Evolutionary conservation across 1,284 basidiomycete species (phyloP), one percentile per base, ranked within the genome.

Genomic region (Moesziomyces globuligerus): DNA sequence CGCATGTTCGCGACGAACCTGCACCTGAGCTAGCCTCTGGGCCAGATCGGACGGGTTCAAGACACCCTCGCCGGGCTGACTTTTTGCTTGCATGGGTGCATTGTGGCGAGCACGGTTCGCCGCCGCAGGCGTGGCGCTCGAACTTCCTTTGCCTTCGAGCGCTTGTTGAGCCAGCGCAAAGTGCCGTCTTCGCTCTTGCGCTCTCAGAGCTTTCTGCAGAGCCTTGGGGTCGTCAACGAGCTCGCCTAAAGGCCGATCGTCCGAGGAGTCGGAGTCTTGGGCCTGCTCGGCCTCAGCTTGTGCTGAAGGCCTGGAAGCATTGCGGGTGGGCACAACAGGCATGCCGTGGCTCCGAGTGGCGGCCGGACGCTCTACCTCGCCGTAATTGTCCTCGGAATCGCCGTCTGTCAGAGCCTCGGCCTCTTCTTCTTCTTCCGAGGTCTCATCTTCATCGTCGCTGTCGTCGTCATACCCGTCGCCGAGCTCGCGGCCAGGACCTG

Each of bases 301-400:
- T 6, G 52, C 13, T 20, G 57, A 25, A 7, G 61, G 29, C 38
- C 40, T 64, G 13, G 49, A 55, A n/a, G 48, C 49, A 28, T 39
- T 43, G 4, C 54, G 49, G 10, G 37, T 28, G 17, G 68, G 47
- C 11, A 60, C 50, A 2, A 40, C 47, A 32, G 62, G 62, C 36
- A 48, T 41, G 5, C 23, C 43, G 26, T 37, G 46, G 6, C 44
- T 21, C 23, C 37, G 49, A 47, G 49, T n/a, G 26, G 53, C 40
- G n/a, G 47, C 40, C 10, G 45, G 23, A 7, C 25, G 29, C 44
- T 48, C 55, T 4, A 42, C 24, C 10, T 39, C 29, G 13, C 67
- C 73, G 38, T 77, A 74, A 47, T 66, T 50, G 29, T 74, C 73
- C 21, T 77, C 75, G 7, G 71, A 75, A 7, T 73, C 75, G n/a